Evolutionary conservation across 208 protist species (phyloP), one percentile per base, ranked within the genome.

Genomic region (Trypanosomatidae sp.): DNA sequence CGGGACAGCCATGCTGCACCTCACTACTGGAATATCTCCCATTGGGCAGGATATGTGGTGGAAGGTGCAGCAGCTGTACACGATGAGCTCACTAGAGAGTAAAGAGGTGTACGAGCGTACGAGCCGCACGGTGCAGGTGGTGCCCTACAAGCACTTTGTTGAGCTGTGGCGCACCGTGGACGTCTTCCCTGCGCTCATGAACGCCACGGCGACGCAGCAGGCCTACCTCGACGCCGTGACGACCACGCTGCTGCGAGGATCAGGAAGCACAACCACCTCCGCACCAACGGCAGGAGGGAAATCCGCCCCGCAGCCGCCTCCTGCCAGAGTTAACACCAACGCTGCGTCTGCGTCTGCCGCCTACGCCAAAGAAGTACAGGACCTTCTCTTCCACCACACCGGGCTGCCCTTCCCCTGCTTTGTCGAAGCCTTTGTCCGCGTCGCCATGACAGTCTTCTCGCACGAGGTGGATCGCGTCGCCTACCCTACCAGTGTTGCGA

Each of bases 401-500:
- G 85, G 68, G 17, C 69, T 95, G 8, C 70, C 83, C 1, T 95
- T 85, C 69, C 22, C 85, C 41, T 65, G 76, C 58, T 95, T 95
- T 76, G 77, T 89, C 15, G 88, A 95, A 58, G 76, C 84, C 2
- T 90, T 94, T 79, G 79, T 87, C n/a, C 88, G 91, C 17, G 83
- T 95, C 1, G 89, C 85, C 28, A 71, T 93, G 69, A 91, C 84
- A 0, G 83, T 83, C n/a, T 95, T 95, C 73, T 83, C 85, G 9
- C 85, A 81, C 17, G 62, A 69, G 13, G 79, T 76, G 47, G 84
- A 92, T 49, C 52, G 49, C 5, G 25, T 62, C 5, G 82, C 81
- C 55, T 92, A 90, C 74, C 90, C 88, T 25, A 89, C 91, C 28
- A 81, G 83, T 43, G 70, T 70, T 0, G 65, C 79, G 30, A 93